Evolutionary conservation across 2,329 filamentous ascomycete genomes (phyloP).

Genomic region (Aciculosporium take): DNA sequence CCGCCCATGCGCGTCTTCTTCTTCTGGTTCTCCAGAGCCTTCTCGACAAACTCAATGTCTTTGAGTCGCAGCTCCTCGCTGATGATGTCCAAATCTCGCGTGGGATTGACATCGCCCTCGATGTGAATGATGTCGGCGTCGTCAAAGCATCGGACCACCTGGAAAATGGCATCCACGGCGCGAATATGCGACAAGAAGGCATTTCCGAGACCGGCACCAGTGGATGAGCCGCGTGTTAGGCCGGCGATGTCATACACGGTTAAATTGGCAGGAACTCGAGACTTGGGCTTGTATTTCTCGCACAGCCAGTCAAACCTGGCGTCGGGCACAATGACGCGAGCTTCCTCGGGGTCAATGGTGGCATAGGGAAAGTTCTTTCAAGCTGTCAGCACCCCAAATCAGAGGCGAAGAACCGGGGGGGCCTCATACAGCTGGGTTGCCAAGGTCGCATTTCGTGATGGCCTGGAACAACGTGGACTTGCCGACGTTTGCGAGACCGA

Average conservation of each 20-base stretch:
- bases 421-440: slow-evolving; percentile 78
- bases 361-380: slow-evolving; percentile 91
- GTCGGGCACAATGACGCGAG: slow-evolving; percentile 92
- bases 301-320: slow-evolving; percentile 91
- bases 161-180: slow-evolving; percentile 94
- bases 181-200: slow-evolving; percentile 97
- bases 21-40: slow-evolving; percentile 77
- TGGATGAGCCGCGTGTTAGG: slow-evolving; percentile 88
- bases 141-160: slow-evolving; percentile 93
- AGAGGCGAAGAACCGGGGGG: slow-evolving; percentile 17
- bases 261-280: slow-evolving; percentile 87
- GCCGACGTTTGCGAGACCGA: slow-evolving; percentile 96
- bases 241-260: slow-evolving; percentile 98
- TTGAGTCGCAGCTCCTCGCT: slow-evolving; percentile 92
- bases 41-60: slow-evolving; percentile 97
- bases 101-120: slow-evolving; percentile 93
- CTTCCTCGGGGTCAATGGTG: slow-evolving; percentile 97
- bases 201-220: slow-evolving; percentile 93
- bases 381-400: slow-evolving; percentile 26
- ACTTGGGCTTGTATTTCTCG: slow-evolving; percentile 96
- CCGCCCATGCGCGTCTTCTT: slow-evolving; percentile 94
- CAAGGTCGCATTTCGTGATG: slow-evolving; percentile 92
- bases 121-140: slow-evolving; percentile 99
- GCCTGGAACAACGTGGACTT: slow-evolving; percentile 99
- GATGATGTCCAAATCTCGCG: slow-evolving; percentile 90